Percentiles rank a stretch among this genome's conserved stretches.
phyloP scores from a whole-genome alignment of 495 filamentous ascomycete genomes.

The Hypomontagnella monticulosa region DNA sequence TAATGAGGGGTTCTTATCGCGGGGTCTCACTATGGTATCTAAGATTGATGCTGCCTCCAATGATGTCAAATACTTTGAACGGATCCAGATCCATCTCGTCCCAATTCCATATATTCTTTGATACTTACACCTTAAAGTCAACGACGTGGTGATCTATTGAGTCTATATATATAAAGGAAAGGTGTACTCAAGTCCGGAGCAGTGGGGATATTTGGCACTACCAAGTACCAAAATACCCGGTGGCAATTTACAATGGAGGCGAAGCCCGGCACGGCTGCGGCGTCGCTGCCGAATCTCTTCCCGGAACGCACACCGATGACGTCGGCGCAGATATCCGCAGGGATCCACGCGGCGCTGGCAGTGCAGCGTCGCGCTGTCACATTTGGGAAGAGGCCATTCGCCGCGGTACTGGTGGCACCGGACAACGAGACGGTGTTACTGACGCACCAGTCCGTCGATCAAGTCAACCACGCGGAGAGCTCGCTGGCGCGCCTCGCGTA shows the following conservation, averaged over 20 bases:
- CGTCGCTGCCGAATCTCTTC: slow-evolving; percentile 37
- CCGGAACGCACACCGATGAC: slow-evolving; percentile 46
- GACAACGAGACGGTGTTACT: slow-evolving; percentile 60
- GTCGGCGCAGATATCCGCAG: slow-evolving; percentile 49
- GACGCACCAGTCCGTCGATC: slow-evolving; percentile 60
- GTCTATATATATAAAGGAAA: no score
- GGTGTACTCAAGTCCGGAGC: no score
- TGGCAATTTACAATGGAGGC: slow-evolving; percentile 5
- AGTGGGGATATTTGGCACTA: no score
- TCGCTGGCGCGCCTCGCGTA: slow-evolving; percentile 62
- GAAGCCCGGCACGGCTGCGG: slow-evolving; percentile 29
- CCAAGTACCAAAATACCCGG: no score
- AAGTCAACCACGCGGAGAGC: slow-evolving; percentile 65
- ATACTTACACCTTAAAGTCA: no score
- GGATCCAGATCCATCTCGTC: no score
- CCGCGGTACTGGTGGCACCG: slow-evolving; percentile 57
- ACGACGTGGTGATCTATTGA: no score
- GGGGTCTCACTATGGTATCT: slow-evolving; percentile 1
- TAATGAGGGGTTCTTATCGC: slow-evolving; percentile 26
- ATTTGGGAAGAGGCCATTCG: slow-evolving; percentile 60
- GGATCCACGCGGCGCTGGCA: slow-evolving; percentile 50
- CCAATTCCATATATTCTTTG: no score
- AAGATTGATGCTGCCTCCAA: neutral
- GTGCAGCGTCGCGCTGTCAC: slow-evolving; percentile 55
- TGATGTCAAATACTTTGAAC: no score